A percentile compares a stretch with the other conserved stretches of the same genome.
These are phyloP conservation scores for Nemania sp. DNA, from an alignment of 2,329 filamentous ascomycete genomes.

Conservation along the genomic window DNA sequence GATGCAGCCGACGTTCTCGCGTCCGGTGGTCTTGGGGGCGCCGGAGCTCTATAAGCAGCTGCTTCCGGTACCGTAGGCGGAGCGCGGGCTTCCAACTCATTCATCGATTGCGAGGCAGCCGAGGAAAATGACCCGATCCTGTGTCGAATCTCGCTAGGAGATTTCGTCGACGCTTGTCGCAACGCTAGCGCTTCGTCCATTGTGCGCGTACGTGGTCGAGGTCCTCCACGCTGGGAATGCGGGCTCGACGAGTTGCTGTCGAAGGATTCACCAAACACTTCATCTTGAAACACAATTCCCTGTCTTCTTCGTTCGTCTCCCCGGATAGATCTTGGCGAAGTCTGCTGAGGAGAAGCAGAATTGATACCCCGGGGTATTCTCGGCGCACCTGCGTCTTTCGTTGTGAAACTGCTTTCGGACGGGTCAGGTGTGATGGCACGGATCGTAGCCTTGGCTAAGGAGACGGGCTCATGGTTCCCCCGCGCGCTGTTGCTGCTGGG, in stretches of 20 bases:
- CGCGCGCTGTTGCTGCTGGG: constrained; percentile 29
- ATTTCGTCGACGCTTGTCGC: constrained; percentile 48
- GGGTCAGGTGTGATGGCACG: constrained; percentile 69
- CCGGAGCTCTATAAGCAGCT: constrained; percentile 47
- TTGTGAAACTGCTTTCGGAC: constrained; percentile 40
- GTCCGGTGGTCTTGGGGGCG: constrained; percentile 41
- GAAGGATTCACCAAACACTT: constrained; percentile 55
- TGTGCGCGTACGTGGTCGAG: constrained; percentile 60
- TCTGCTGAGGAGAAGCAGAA: constrained; percentile 46
- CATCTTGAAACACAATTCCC: constrained; percentile 65
- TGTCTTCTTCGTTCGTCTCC: constrained; percentile 54
- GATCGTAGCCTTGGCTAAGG: constrained; percentile 50
- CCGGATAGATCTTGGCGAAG: constrained; percentile 52
- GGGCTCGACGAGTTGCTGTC: constrained; percentile 51
- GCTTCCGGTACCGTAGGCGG: constrained; percentile 48
- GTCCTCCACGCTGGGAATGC: constrained; percentile 41
- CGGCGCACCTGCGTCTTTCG: constrained; percentile 31
- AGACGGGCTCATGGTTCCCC: constrained; percentile 36
- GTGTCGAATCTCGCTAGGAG: constrained; percentile 55
- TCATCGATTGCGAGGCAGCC: constrained; percentile 56
- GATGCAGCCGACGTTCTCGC: constrained; percentile 33
- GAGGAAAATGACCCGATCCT: constrained; percentile 70
- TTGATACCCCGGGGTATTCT: constrained; percentile 40
- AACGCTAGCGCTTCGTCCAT: constrained; percentile 55
- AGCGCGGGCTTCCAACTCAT: constrained; percentile 49